A percentile compares a stretch with the other conserved stretches of the same genome.
These are phyloP conservation scores for Sporothrix euskadiensis DNA, from an alignment of 2,329 filamentous ascomycete species.

Conservation along the genomic window DNA sequence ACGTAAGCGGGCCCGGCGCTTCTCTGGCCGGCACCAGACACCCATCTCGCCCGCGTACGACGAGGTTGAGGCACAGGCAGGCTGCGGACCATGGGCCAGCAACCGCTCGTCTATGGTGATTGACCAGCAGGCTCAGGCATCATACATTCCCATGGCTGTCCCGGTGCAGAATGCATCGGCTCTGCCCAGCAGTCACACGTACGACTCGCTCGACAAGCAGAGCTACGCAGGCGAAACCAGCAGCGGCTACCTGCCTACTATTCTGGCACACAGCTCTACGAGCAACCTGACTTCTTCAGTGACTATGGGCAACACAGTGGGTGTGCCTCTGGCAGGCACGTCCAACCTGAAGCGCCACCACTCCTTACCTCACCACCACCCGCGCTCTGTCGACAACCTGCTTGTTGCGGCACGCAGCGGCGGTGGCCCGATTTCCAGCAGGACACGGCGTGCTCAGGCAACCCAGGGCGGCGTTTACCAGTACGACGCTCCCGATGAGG, in stretches of 20 bases:
- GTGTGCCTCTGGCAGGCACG: constrained; percentile 40
- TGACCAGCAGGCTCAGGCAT: constrained; percentile 51
- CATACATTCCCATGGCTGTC: constrained; percentile 30
- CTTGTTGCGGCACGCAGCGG: constrained; percentile 54
- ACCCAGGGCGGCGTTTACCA: constrained; percentile 74
- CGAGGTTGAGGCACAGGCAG: constrained; percentile 89
- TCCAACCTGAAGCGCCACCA: constrained; percentile 64
- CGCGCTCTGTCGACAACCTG: constrained; percentile 64
- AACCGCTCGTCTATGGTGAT: constrained; percentile 82
- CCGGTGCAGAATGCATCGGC: constrained; percentile 47
- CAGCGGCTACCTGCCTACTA: constrained; percentile 41
- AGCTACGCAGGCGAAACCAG: constrained; percentile 31
- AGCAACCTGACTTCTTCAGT: constrained; percentile 33
- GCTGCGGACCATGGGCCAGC: constrained; percentile 84
- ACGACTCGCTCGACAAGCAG: constrained; percentile 63
- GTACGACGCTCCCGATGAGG: constrained; percentile 94
- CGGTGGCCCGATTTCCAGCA: constrained; percentile 68
- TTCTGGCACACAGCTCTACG: constrained; percentile 56
- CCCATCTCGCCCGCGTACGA: constrained; percentile 77
- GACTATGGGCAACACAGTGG: neutral
- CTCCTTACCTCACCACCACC: constrained; percentile 63
- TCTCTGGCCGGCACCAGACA: constrained; percentile 87
- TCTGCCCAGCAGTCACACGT: constrained; percentile 55
- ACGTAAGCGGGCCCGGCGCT: constrained; percentile 84
- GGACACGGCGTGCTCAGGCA: constrained; percentile 77